These are phyloP conservation scores for Colletotrichum tofieldiae DNA, from an alignment of 2,329 filamentous ascomycete species.

Conservation along the genomic window DNA sequence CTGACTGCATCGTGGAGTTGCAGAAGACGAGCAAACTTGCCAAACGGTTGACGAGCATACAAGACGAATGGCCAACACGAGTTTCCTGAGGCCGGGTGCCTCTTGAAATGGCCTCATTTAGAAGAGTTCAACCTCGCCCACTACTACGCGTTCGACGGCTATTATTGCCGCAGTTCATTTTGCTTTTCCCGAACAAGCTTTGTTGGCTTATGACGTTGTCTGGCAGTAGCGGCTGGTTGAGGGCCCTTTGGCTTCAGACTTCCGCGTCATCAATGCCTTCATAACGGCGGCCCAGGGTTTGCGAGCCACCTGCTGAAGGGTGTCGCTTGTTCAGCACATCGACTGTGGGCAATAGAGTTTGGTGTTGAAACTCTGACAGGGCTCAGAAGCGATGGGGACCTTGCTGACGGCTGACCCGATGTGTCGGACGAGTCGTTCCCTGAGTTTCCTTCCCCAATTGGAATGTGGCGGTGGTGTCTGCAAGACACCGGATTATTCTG, in stretches of 20 bases:
- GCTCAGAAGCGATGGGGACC: conserved; percentile 22
- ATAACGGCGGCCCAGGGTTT: conserved; percentile 15
- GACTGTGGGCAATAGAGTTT: conserved; percentile 33
- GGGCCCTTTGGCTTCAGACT: conserved; percentile 18
- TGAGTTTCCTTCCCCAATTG: neutral
- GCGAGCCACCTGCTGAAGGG: conserved; percentile 1
- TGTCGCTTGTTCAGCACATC: neutral
- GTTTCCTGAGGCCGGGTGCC: conserved; percentile 4
- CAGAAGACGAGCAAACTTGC: conserved; percentile 5
- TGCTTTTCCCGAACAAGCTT: conserved; percentile 14
- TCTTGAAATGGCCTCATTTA: conserved; percentile 25
- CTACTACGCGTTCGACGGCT: neutral
- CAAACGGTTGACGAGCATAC: neutral
- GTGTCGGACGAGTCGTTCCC: neutral
- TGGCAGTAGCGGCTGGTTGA: conserved; percentile 15
- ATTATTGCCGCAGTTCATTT: conserved; percentile 25
- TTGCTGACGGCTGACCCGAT: conserved; percentile 38
- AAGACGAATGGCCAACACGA: neutral
- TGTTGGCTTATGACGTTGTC: conserved; percentile 30
- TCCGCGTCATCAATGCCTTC: conserved; percentile 24
- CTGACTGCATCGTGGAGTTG: conserved; percentile 34
- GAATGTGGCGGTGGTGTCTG: conserved; percentile 16
- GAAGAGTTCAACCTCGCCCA: neutral
- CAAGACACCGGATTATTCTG: conserved; percentile 18
- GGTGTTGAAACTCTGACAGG: conserved; percentile 40